Conservation (phyloP, 192 early-diverging fungal species). For the Coemansia erecta region DNA sequence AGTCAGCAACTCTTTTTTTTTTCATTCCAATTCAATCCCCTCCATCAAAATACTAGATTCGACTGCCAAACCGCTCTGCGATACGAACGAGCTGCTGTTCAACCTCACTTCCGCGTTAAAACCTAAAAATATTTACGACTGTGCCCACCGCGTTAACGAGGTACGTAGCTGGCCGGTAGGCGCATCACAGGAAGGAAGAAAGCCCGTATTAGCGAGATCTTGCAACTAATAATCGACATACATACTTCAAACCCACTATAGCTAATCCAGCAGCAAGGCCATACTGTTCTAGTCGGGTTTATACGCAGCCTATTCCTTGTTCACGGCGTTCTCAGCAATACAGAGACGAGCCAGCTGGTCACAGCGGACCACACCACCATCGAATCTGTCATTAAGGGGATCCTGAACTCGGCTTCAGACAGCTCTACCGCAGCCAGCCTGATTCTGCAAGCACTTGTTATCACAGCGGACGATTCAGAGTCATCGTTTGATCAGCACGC, state of each 20-base stretch:
- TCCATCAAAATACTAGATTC: too few species aligned
- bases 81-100: constrained; percentile 21
- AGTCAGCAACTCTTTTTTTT: neutral
- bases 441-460: constrained; percentile 29
- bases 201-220: neutral
- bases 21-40: constrained; percentile 2
- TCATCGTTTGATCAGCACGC: neutral
- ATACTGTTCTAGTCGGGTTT: constrained; percentile 22
- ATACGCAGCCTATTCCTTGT: constrained; percentile 46
- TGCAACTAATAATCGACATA: too few species aligned
- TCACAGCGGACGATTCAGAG: neutral
- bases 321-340: constrained; percentile 32
- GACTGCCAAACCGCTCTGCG: neutral
- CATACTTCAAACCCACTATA: constrained; percentile 7
- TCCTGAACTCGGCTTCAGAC: constrained; percentile 20
- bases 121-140: constrained; percentile 35
- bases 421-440: constrained; percentile 14
- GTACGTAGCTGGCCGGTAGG: constrained; percentile 8
- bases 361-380: constrained; percentile 27
- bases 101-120: constrained; percentile 25
- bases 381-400: constrained; percentile 36
- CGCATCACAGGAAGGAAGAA: neutral
- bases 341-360: constrained; percentile 24
- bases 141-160: constrained; percentile 29
- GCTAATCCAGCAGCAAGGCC: constrained; percentile 36